A percentile compares a stretch with the other conserved stretches of the same genome.
Evolutionary conservation across 2,329 filamentous ascomycete genomes (phyloP).

Genomic region (Trichoderma lentiforme): DNA sequence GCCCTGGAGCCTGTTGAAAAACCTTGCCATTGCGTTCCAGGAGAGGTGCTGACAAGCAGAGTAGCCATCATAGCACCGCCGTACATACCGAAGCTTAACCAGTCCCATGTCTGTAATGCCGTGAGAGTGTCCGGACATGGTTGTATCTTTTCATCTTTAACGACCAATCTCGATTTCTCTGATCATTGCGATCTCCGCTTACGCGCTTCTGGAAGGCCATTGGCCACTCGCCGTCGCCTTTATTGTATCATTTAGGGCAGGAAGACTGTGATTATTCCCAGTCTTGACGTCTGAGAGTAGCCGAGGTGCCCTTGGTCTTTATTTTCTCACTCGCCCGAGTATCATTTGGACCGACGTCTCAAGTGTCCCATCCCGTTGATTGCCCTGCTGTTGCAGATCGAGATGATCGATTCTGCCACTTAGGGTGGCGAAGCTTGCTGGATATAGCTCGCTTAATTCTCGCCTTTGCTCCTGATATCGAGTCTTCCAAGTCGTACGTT

Average conservation of each 20-base stretch:
- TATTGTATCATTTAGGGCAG: not conserved
- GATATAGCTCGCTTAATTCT: not conserved
- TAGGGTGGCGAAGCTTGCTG: constrained; percentile 14
- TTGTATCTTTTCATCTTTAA: not conserved
- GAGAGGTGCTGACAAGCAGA: constrained; percentile 11
- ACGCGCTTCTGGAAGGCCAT: not conserved
- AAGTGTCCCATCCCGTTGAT: not conserved
- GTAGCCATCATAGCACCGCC: constrained; percentile 1
- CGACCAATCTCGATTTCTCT: constrained; percentile 3
- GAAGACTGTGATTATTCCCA: not conserved
- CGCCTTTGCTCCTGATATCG: not conserved
- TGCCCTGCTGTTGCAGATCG: constrained; percentile 1
- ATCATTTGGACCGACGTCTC: not conserved
- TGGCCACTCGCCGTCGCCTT: not conserved
- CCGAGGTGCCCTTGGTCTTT: not conserved
- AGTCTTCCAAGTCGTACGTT: not conserved
- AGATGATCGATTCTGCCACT: constrained; percentile 9
- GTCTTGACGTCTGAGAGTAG: not conserved
- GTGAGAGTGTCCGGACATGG: not conserved
- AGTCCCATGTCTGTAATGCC: constrained; percentile 8
- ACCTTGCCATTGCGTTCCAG: constrained; percentile 6
- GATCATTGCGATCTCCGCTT: not conserved
- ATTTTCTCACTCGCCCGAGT: not conserved
- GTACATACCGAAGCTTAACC: constrained; percentile 8
- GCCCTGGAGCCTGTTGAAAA: constrained; percentile 1